Conservation (phyloP, 1,284 basidiomycete genomes). For the Fomitopsis palustris region DNA sequence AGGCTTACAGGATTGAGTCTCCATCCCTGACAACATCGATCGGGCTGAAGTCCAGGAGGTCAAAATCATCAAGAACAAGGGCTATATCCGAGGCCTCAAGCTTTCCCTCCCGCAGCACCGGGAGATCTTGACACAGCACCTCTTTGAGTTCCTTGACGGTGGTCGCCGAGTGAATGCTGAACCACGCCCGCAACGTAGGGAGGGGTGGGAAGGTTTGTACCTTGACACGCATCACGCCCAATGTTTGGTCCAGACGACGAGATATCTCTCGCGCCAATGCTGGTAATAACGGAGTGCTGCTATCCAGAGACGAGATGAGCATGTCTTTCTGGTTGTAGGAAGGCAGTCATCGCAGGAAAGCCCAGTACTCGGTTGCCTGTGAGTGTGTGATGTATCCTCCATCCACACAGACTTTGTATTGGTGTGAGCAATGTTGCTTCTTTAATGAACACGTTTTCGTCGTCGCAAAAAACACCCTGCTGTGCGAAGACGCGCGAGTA, state of each 20-base stretch:
- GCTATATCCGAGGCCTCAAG: conserved; percentile 21
- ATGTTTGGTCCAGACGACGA: neutral
- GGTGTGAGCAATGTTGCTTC: too few relatives aligned
- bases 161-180: conserved; percentile 25
- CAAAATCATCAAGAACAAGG: conserved; percentile 42
- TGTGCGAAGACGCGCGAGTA: too few relatives aligned
- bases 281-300: too few relatives aligned
- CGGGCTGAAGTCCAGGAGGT: conserved; percentile 36
- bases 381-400: too few relatives aligned
- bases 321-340: too few relatives aligned
- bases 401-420: too few relatives aligned
- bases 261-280: too few relatives aligned
- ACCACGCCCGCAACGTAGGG: conserved; percentile 40
- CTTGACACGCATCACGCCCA: conserved; percentile 37
- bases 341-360: too few relatives aligned
- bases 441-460: too few relatives aligned
- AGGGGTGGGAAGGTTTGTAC: conserved; percentile 35
- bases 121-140: conserved; percentile 25
- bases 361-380: too few relatives aligned
- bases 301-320: too few relatives aligned
- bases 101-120: conserved; percentile 16
- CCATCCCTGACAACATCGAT: conserved; percentile 41
- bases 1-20: conserved; percentile 39
- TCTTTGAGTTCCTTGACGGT: conserved; percentile 28
- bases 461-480: too few relatives aligned